Evolutionary conservation across 2,329 filamentous ascomycete genomes (phyloP).

Genomic region (Cladophialophora carrionii): DNA sequence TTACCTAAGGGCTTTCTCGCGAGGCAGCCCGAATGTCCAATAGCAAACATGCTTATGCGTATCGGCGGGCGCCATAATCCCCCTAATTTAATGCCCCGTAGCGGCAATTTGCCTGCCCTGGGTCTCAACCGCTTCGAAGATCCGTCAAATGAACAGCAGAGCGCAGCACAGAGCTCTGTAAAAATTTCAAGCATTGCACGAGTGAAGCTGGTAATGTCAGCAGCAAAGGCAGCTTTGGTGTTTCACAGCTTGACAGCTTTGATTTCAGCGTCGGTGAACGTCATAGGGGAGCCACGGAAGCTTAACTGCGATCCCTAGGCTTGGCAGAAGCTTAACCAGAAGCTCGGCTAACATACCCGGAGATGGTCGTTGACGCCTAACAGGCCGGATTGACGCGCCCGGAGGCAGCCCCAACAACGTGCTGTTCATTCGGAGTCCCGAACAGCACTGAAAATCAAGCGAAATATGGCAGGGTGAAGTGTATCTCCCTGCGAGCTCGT

Average conservation of each 20-base stretch:
- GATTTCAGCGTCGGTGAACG: background rate
- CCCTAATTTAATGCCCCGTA: background rate
- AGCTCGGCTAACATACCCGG: background rate
- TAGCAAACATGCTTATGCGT: background rate
- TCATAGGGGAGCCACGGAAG: background rate
- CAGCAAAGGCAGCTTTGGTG: background rate
- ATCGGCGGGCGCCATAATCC: background rate
- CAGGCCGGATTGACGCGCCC: too few relatives aligned
- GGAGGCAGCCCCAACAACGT: background rate
- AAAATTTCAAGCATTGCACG: background rate
- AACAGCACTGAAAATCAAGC: background rate
- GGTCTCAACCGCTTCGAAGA: background rate
- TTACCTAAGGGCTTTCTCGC: background rate
- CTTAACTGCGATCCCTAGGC: background rate
- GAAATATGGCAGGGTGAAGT: background rate
- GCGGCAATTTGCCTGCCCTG: background rate
- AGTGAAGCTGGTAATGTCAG: background rate
- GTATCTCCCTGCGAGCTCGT: background rate
- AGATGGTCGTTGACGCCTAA: too few relatives aligned
- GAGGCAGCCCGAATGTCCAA: background rate
- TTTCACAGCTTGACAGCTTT: background rate
- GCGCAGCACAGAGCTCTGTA: background rate
- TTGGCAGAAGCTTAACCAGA: constrained; percentile 1
- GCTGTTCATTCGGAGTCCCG: background rate
- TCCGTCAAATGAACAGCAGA: background rate